Evolutionary conservation across 345 rosid species (phyloP).

Genomic region (Zanthoxylum bungeanum): DNA sequence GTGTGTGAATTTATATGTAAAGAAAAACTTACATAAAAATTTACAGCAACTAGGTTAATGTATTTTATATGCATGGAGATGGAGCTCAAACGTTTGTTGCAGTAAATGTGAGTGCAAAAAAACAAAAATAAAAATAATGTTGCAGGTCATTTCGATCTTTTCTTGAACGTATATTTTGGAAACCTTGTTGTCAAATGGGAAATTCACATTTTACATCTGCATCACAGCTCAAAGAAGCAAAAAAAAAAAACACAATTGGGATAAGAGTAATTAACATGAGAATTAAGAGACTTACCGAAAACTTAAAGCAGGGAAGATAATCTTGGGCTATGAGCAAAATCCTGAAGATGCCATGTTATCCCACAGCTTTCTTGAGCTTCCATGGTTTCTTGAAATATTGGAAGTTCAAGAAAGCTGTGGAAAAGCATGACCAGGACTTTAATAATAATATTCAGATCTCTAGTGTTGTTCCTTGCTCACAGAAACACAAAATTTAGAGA

Average conservation of each 20-base stretch:
- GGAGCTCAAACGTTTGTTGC: constrained; percentile 16
- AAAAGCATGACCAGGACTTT: constrained; percentile 73
- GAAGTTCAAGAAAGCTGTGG: constrained; percentile 97
- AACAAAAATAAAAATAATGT: neutral
- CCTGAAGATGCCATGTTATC: constrained; percentile 60
- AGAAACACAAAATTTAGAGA: too few species aligned
- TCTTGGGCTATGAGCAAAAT: too few species aligned
- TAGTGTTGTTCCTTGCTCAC: too few species aligned
- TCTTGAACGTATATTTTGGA: neutral
- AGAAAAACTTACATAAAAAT: neutral
- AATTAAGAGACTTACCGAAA: too few species aligned
- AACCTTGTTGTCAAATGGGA: neutral
- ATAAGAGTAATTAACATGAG: too few species aligned
- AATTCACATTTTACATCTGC: constrained; percentile 19
- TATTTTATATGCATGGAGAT: constrained; percentile 20
- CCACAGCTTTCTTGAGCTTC: constrained; percentile 91
- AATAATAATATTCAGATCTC: constrained; percentile 29
- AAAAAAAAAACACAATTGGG: too few species aligned
- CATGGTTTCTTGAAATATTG: constrained; percentile 20
- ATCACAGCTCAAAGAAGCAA: neutral
- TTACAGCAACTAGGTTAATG: constrained; percentile 16
- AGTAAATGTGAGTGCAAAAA: neutral
- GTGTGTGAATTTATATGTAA: neutral
- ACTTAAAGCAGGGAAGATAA: too few species aligned
- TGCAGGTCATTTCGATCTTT: neutral